A percentile compares a stretch with the other conserved stretches of the same genome.
These are phyloP conservation scores for Sporothrix brasiliensis DNA, from an alignment of 2,329 filamentous ascomycete genomes.

Conservation along the genomic window DNA sequence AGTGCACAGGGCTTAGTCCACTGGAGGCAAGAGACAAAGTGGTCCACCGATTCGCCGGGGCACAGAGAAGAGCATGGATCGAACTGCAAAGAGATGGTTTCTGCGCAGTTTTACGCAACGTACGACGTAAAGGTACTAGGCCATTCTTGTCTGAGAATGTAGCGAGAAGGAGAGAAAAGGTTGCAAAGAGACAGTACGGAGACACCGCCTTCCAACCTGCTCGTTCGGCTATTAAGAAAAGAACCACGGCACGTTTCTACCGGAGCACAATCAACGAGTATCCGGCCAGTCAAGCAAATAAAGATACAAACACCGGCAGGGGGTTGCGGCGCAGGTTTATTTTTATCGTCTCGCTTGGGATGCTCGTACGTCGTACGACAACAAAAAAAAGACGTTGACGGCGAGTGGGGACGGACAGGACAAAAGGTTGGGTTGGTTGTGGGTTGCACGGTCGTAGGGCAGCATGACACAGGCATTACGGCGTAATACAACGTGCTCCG, in stretches of 20 bases:
- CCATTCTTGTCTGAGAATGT: too few species aligned
- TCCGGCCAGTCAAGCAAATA: neutral
- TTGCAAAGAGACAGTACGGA: neutral
- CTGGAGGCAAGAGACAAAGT: neutral
- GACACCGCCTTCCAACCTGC: too few species aligned
- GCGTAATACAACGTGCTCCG: too few species aligned
- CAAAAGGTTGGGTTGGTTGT: neutral
- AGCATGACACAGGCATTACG: constrained; percentile 20
- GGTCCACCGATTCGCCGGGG: neutral
- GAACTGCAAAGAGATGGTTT: too few species aligned
- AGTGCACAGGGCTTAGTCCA: constrained; percentile 11
- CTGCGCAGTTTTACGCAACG: too few species aligned
- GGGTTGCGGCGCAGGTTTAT: constrained; percentile 1
- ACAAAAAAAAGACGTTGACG: neutral
- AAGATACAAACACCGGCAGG: too few species aligned
- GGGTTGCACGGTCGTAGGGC: neutral
- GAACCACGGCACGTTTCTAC: neutral
- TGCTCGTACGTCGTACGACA: neutral
- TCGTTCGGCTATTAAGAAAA: too few species aligned
- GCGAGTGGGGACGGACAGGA: neutral
- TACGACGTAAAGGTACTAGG: too few species aligned
- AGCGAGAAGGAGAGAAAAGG: too few species aligned
- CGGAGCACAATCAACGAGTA: neutral
- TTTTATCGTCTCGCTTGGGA: neutral
- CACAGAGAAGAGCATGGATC: neutral